Evolutionary conservation across 2,329 filamentous ascomycete genomes (phyloP), one percentile per base, ranked within the genome.

Genomic region (Clonostachys rosea): DNA sequence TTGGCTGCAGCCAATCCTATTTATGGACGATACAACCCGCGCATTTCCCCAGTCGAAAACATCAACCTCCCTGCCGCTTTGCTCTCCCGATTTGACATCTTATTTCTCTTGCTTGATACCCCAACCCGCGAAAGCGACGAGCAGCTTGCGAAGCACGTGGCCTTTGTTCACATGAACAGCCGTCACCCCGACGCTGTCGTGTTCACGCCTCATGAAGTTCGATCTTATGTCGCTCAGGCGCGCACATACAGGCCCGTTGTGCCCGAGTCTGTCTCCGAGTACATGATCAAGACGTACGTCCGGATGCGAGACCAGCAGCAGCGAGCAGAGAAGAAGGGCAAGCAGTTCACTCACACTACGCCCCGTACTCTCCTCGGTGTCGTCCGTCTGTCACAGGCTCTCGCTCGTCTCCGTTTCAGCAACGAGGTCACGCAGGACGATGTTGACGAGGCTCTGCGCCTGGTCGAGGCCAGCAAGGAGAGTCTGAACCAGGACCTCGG

Each of bases 11-110:
- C 94, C 56, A 99, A 99, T 71, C 94, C 94, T 49, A 81, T 99
- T 40, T 99, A 99, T 61, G 94, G 94, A 53, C 89, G 94, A 52
- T 99, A 99, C 76, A 99, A 99, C 71, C 94, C 94, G 48, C 89
- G 91, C 53, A 87, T 99, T 58, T 96, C 92, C 1, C 94, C 94
- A 1, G 91, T 99, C 24, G 94, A 99, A 68, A 99, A 99, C 69
- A 99, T 99, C 71, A 99, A 99, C 68, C 84, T 99, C 39, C 94
- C 94, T n/a, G 94, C 94, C 16, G 94, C 94, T 17, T 82, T 99
- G 17, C 81, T 99, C 47, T 96, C 92, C 50, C 89, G 94, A 81
- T 99, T 99, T 69, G 94, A 99, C 66, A 80, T 99, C 56, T 81
- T 99, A 56, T 99, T 97, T 78, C 78, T 99, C 42, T 91, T 99